Evolutionary conservation across 2,329 filamentous ascomycete species (phyloP).

Genomic region (Fusarium oligoseptatum): DNA sequence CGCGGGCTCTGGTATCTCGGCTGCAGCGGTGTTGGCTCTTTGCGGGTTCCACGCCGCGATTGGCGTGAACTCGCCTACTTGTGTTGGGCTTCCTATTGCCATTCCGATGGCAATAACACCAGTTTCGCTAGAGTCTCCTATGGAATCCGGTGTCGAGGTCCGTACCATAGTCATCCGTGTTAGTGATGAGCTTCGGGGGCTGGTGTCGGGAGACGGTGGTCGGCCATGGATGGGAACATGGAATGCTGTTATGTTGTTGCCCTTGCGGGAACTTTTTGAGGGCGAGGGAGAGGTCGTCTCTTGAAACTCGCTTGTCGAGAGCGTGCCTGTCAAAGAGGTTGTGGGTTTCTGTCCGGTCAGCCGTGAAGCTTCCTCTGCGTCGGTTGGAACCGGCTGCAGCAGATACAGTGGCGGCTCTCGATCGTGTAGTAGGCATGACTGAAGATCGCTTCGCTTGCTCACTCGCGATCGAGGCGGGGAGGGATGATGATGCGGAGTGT

Average conservation of each 20-base stretch:
- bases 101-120: conserved; percentile 73
- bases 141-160: conserved; percentile 59
- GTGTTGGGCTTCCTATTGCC: conserved; percentile 78
- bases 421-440: conserved; percentile 42
- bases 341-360: conserved; percentile 32
- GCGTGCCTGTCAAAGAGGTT: conserved; percentile 33
- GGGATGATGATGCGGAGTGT: conserved; percentile 25
- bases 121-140: conserved; percentile 50
- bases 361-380: conserved; percentile 43
- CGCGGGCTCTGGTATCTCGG: conserved; percentile 30
- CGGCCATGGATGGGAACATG: conserved; percentile 58
- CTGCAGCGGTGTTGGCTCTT: conserved; percentile 43
- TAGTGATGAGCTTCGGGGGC: conserved; percentile 49
- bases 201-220: conserved; percentile 59
- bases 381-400: conserved; percentile 35
- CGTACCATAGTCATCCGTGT: conserved; percentile 52
- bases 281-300: conserved; percentile 56
- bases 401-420: conserved; percentile 44
- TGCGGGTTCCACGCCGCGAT: conserved; percentile 49
- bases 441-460: conserved; percentile 18
- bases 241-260: conserved; percentile 55
- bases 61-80: conserved; percentile 48
- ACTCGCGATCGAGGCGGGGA: conserved; percentile 26
- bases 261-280: conserved; percentile 45
- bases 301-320: conserved; percentile 59